These are phyloP conservation scores for Cystobasidium tubakii DNA, from an alignment of 768 basidiomycete species.

Conservation along the genomic window DNA sequence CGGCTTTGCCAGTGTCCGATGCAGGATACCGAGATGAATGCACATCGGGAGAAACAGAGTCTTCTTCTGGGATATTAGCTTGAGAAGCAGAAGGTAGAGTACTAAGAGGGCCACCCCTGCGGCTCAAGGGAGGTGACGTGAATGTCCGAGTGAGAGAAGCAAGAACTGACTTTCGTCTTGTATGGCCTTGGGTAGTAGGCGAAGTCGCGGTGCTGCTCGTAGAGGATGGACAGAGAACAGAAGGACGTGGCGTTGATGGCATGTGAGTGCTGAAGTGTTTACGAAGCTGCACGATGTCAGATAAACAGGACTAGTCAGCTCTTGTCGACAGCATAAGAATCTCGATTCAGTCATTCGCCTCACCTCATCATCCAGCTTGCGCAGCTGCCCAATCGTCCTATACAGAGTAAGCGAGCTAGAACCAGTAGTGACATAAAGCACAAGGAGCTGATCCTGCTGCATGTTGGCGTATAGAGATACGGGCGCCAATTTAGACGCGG, in stretches of 20 bases:
- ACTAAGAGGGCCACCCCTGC: neutral
- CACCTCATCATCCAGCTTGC: slow-evolving; percentile 28
- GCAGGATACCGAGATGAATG: neutral
- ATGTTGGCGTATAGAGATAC: too few species aligned
- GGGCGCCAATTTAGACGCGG: neutral
- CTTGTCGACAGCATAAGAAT: too few species aligned
- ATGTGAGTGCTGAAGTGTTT: slow-evolving; percentile 1
- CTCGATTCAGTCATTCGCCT: too few species aligned
- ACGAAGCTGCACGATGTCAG: too few species aligned
- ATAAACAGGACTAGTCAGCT: too few species aligned
- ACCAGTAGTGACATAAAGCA: slow-evolving; percentile 37
- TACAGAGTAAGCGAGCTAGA: slow-evolving; percentile 32
- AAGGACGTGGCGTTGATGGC: slow-evolving; percentile 2
- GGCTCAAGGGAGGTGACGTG: neutral
- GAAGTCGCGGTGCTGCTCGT: neutral
- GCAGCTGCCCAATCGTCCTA: slow-evolving; percentile 7
- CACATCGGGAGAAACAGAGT: neutral
- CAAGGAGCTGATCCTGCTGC: neutral
- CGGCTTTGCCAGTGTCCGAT: neutral
- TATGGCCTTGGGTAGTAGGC: neutral
- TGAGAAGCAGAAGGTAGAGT: neutral
- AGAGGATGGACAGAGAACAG: neutral
- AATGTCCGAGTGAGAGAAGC: neutral
- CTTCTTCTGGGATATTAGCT: neutral
- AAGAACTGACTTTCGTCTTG: slow-evolving; percentile 9